Evolutionary conservation across 768 basidiomycete species (phyloP).

Genomic region (Leccinum pellstonianum): DNA sequence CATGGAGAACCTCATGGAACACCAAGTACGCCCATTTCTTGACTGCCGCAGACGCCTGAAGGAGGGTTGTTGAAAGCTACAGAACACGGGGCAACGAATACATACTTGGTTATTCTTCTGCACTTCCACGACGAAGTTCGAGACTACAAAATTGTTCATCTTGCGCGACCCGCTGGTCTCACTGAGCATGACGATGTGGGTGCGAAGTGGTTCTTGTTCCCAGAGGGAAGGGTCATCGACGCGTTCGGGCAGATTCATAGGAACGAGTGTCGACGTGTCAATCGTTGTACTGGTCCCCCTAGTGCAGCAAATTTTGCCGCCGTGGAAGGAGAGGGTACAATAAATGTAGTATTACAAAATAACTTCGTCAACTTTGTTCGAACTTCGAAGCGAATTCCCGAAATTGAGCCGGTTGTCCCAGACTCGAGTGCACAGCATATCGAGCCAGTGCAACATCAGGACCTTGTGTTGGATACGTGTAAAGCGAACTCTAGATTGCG

Average conservation of each 20-base stretch:
- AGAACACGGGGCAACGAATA: not conserved
- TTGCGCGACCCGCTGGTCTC: not conserved
- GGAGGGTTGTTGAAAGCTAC: not conserved
- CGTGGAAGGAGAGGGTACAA: not conserved
- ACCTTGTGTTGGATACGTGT: no score
- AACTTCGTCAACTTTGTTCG: not conserved
- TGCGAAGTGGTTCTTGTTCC: constrained; percentile 21
- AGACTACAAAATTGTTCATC: not conserved
- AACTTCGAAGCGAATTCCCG: not conserved
- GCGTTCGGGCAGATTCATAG: constrained; percentile 20
- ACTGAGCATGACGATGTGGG: not conserved
- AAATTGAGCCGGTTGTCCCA: not conserved
- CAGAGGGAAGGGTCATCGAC: constrained; percentile 23
- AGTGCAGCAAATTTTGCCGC: not conserved
- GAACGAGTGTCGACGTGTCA: not conserved
- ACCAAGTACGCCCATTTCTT: constrained; percentile 16
- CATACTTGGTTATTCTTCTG: constrained; percentile 12
- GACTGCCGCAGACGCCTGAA: constrained; percentile 13
- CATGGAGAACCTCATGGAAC: not conserved
- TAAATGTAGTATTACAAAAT: not conserved
- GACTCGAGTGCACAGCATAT: not conserved
- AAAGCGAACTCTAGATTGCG: no score
- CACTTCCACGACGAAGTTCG: constrained; percentile 16
- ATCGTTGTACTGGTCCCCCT: no score
- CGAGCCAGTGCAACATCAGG: not conserved